These are phyloP conservation scores for Colletotrichum sp. DNA, from an alignment of 2,329 filamentous ascomycete genomes.

Conservation along the genomic window DNA sequence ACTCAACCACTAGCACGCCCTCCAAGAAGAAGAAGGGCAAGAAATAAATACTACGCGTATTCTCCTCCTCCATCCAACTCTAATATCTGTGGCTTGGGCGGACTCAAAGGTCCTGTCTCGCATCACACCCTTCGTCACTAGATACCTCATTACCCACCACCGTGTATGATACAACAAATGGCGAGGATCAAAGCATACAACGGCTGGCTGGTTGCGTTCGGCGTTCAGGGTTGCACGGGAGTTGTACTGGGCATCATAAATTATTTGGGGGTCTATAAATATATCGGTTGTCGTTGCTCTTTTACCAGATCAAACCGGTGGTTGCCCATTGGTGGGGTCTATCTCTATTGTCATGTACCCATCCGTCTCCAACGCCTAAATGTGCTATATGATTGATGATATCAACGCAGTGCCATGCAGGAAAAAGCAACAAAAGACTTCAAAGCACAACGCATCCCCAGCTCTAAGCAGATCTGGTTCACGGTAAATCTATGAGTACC, in stretches of 20 bases:
- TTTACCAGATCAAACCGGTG: background rate
- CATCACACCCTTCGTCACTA: background rate
- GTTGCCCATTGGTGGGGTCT: background rate
- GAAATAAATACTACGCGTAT: slow-evolving; percentile 47
- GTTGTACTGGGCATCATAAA: background rate
- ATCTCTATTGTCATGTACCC: background rate
- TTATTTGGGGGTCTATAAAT: background rate
- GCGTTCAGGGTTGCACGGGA: slow-evolving; percentile 2
- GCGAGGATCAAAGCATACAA: slow-evolving; percentile 10
- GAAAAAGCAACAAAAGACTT: background rate
- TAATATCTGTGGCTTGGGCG: background rate
- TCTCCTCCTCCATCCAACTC: background rate
- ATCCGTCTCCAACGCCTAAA: slow-evolving; percentile 8
- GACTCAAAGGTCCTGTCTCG: background rate
- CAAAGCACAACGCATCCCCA: background rate
- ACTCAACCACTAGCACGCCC: slow-evolving; percentile 52
- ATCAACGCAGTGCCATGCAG: slow-evolving; percentile 22
- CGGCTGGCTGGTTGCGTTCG: slow-evolving; percentile 6
- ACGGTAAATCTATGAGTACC: slow-evolving; percentile 27
- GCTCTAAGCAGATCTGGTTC: background rate
- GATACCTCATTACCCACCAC: slow-evolving; percentile 8
- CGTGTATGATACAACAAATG: background rate
- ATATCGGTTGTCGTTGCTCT: background rate
- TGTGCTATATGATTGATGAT: slow-evolving; percentile 17
- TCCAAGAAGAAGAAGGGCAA: slow-evolving; percentile 70